Base-by-base conservation (phyloP, 2,329 filamentous ascomycete species). In the Talaromyces sp. region DNA sequence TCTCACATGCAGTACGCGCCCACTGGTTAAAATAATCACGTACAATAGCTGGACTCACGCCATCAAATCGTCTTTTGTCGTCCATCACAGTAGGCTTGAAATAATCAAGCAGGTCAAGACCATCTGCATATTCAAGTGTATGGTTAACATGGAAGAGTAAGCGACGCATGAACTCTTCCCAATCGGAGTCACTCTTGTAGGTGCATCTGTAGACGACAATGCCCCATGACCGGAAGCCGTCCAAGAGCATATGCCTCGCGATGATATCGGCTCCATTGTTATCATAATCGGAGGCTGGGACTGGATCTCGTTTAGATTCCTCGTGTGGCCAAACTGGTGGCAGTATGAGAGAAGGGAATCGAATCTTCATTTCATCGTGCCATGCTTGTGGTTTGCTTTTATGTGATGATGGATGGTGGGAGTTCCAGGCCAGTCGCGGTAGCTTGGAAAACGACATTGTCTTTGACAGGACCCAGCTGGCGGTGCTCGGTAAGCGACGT, bases 11-110 rank as follows among this genome's bases (percentile, higher is more conserved):
- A 13, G 33, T 57, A 39, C n/a, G 31, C 16, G 33, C 52, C 52
- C 52, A 57, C 35, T 57, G 52, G n/a, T 37, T 57, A 9, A 57
- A 57, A 57, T 57, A 39, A 57, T 57, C 52, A 39, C 52, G 52
- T 10, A 57, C 35, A 35, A 39, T 39, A 24, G 52, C 52, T 14
- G 52, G 45, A 19, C 7, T 56, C 0, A 37, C 52, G 16, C 33
- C 27, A 27, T 56, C 33, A 0, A 56, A 56, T 19, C 27, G 14
- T 16, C 4, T 13, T 2, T 11, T 33, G 14, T 56, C 52, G 33
- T 56, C 50, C 16, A 54, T 31, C 8, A 54, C 50, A 0, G 31
- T 31, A 54, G 31, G 50, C 24, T 9, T 16, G 16, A 56, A 37
- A 10, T 7, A 37, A 35, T 3, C 1, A 11, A 56, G 27, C 16